Conservation (phyloP, 2,329 filamentous ascomycete genomes). For the Aureobasidium musti region DNA sequence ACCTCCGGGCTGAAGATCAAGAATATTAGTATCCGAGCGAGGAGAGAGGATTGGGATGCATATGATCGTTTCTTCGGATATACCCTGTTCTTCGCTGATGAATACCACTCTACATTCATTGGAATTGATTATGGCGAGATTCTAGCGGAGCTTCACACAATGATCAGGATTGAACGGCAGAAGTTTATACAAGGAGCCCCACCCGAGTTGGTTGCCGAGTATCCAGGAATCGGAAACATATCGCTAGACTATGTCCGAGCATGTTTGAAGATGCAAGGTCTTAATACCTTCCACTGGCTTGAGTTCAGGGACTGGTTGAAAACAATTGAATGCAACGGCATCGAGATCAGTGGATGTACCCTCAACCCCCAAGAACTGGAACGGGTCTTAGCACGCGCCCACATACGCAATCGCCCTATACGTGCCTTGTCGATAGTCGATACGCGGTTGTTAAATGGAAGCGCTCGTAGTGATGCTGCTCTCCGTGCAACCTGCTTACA, state of each 20-base stretch:
- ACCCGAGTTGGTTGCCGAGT: background rate
- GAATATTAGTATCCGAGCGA: background rate
- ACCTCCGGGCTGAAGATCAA: background rate
- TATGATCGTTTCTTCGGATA: too few species aligned
- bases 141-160: background rate
- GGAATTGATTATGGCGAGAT: background rate
- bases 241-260: background rate
- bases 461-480: background rate
- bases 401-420: background rate
- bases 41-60: background rate
- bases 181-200: background rate
- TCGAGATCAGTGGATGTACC: background rate
- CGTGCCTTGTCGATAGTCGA: background rate
- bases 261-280: background rate
- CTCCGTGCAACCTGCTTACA: background rate
- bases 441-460: background rate
- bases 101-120: background rate
- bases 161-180: background rate
- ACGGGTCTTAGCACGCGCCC: background rate
- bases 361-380: background rate
- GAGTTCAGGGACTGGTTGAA: too few species aligned
- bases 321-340: background rate
- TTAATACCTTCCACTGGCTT: background rate
- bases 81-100: background rate
- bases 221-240: background rate